These are phyloP conservation scores for Solanum lycopersicoides DNA, from an alignment of 257 asterid genomes.

Conservation along the genomic window DNA sequence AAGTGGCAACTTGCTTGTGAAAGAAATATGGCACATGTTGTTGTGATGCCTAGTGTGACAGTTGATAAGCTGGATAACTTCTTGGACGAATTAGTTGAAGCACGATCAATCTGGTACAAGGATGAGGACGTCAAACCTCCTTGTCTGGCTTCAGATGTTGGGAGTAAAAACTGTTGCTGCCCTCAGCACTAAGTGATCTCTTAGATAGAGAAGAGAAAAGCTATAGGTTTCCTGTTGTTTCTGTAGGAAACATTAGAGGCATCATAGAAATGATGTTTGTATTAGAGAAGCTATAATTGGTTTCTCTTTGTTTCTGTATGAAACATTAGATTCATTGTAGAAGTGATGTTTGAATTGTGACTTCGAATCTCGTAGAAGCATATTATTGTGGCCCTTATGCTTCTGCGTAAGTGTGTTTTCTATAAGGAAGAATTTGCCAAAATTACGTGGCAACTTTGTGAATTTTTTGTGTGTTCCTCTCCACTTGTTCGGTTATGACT, in stretches of 20 bases:
- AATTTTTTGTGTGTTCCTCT: not conserved
- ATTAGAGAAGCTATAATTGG: not conserved
- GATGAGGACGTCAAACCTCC: conserved; percentile 49
- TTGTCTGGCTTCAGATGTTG: conserved; percentile 79
- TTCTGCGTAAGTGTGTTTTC: not conserved
- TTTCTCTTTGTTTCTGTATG: not conserved
- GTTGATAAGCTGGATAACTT: conserved; percentile 71
- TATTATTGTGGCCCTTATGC: not conserved
- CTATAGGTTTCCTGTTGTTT: not conserved
- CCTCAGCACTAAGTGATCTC: conserved; percentile 11
- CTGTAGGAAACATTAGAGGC: not conserved
- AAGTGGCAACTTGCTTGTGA: conserved; percentile 97
- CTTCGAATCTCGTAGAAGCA: not conserved
- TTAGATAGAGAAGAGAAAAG: not conserved
- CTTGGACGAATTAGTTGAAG: conserved; percentile 49
- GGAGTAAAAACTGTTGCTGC: conserved; percentile 39
- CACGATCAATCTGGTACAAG: conserved; percentile 56
- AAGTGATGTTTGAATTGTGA: not conserved
- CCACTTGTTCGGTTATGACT: not conserved
- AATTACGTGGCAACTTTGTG: not conserved
- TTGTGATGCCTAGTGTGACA: conserved; percentile 82
- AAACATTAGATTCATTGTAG: not conserved
- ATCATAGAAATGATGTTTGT: not conserved
- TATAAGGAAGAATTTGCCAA: not conserved
- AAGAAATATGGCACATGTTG: conserved; percentile 81